Conservation (phyloP, 2,329 filamentous ascomycete genomes). For the Fusarium robinianum region DNA sequence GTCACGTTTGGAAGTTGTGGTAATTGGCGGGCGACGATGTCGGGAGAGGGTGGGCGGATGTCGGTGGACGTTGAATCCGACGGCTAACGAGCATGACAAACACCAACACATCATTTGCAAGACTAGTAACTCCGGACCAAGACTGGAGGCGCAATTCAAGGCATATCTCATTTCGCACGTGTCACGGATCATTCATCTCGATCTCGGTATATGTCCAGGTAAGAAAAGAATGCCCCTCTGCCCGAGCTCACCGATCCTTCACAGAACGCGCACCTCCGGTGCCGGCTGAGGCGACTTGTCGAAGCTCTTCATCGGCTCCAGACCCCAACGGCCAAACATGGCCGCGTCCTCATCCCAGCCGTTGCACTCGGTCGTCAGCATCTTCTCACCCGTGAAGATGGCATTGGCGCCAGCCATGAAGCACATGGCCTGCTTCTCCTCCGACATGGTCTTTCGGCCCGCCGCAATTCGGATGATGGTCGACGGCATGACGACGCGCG, state of each 20-base stretch:
- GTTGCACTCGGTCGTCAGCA: slow-evolving; percentile 90
- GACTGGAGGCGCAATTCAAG: too few species aligned
- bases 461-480: slow-evolving; percentile 89
- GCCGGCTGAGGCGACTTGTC: slow-evolving; percentile 40
- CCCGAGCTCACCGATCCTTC: background rate
- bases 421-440: slow-evolving; percentile 87
- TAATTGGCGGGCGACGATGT: too few species aligned
- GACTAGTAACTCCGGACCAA: too few species aligned
- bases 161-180: too few species aligned
- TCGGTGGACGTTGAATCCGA: too few species aligned
- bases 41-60: background rate
- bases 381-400: slow-evolving; percentile 95
- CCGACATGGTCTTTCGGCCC: slow-evolving; percentile 79
- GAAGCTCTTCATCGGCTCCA: slow-evolving; percentile 73
- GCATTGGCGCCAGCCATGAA: slow-evolving; percentile 92
- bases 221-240: too few species aligned
- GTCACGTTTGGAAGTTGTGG: too few species aligned
- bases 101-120: background rate
- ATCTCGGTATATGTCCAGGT: too few species aligned
- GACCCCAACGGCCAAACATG: slow-evolving; percentile 83
- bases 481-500: slow-evolving; percentile 78
- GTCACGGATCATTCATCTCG: too few species aligned
- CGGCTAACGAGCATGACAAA: too few species aligned
- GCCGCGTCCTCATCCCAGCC: slow-evolving; percentile 86
- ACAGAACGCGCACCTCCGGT: slow-evolving; percentile 35